These are phyloP conservation scores for Breviolum minutum DNA, from an alignment of 73 alveolate genomes.

Conservation along the genomic window DNA sequence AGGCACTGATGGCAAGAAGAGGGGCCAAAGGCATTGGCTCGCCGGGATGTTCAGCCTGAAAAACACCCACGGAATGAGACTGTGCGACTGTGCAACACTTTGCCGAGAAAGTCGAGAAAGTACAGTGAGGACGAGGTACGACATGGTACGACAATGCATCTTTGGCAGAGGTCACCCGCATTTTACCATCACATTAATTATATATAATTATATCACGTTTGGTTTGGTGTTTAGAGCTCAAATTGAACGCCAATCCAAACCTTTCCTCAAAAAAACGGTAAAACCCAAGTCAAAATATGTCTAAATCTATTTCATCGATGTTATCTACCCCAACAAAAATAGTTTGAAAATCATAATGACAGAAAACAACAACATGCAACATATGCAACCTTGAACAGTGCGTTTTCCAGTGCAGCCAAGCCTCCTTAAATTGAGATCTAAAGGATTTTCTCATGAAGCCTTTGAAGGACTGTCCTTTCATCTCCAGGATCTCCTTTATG, in stretches of 20 bases:
- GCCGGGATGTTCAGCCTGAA: slow-evolving; percentile 6
- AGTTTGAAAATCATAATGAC: neutral
- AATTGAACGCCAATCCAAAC: too few relatives aligned
- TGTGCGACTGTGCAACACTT: too few relatives aligned
- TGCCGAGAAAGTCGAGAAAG: too few relatives aligned
- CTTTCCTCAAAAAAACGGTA: too few relatives aligned
- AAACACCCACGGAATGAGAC: neutral
- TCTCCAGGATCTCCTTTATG: slow-evolving; percentile 49
- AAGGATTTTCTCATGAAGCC: slow-evolving; percentile 39
- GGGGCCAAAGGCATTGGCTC: slow-evolving; percentile 57
- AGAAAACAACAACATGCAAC: too few relatives aligned
- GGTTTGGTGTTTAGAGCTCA: too few relatives aligned
- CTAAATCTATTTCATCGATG: neutral
- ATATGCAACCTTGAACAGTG: neutral
- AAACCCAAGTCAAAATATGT: too few relatives aligned
- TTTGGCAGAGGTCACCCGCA: too few relatives aligned
- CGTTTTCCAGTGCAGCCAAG: neutral
- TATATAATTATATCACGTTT: neutral
- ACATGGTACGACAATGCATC: too few relatives aligned
- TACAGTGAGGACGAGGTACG: too few relatives aligned
- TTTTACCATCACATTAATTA: too few relatives aligned
- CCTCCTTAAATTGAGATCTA: neutral
- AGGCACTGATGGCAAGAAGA: slow-evolving; percentile 36
- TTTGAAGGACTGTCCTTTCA: slow-evolving; percentile 48
- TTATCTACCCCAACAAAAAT: neutral